These are phyloP conservation scores for Pseudogymnoascus verrucosus DNA, from an alignment of 2,329 filamentous ascomycete species.

Conservation along the genomic window DNA sequence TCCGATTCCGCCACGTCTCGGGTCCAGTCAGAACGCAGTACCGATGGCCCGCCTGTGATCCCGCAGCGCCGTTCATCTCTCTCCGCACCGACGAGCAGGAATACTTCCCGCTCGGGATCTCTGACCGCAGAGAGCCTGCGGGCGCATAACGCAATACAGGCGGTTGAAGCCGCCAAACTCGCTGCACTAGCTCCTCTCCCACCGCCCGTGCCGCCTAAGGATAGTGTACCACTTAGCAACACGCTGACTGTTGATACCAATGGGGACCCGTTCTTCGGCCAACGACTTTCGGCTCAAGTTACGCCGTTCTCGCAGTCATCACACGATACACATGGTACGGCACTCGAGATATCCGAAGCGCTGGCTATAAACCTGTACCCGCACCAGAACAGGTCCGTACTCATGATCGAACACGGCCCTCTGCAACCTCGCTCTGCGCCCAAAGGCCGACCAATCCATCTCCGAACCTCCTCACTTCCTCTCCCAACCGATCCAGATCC, in stretches of 20 bases:
- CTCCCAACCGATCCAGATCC: slow-evolving; percentile 25
- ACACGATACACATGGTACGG: slow-evolving; percentile 51
- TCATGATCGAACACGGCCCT: slow-evolving; percentile 39
- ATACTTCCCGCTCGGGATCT: slow-evolving; percentile 45
- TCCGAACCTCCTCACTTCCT: background rate
- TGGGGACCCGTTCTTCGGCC: slow-evolving; percentile 46
- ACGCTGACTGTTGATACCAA: slow-evolving; percentile 41
- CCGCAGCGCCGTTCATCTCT: slow-evolving; percentile 52
- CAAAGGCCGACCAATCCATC: background rate
- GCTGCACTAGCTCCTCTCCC: background rate
- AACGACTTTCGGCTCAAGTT: slow-evolving; percentile 45
- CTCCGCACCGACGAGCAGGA: slow-evolving; percentile 54
- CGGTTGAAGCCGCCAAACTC: slow-evolving; percentile 18
- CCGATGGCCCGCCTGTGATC: slow-evolving; percentile 52
- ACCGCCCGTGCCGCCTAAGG: background rate
- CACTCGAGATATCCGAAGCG: slow-evolving; percentile 54
- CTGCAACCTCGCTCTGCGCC: background rate
- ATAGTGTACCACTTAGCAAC: slow-evolving; percentile 12
- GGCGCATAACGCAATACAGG: slow-evolving; percentile 37
- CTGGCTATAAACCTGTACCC: slow-evolving; percentile 53
- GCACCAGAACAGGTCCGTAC: slow-evolving; percentile 56
- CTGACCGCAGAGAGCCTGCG: slow-evolving; percentile 51
- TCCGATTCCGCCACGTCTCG: slow-evolving; percentile 25
- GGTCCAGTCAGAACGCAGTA: slow-evolving; percentile 37
- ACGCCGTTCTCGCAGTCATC: slow-evolving; percentile 57